phyloP scores from a whole-genome alignment of 179 eudicot genomes.

The Pouteria campechiana region DNA sequence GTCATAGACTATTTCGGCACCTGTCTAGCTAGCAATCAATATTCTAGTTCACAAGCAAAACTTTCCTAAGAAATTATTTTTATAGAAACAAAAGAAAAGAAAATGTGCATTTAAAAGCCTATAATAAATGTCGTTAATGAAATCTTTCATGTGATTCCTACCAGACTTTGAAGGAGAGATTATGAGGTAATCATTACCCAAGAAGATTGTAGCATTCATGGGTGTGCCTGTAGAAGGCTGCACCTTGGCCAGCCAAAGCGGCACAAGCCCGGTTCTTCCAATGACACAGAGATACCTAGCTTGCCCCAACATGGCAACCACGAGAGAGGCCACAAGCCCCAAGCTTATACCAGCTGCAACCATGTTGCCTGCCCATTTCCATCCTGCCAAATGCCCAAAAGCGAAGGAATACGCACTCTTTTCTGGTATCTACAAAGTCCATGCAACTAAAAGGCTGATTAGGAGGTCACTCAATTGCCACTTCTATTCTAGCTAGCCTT shows the following conservation, averaged over 20 bases:
- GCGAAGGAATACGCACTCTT: slow-evolving; percentile 71
- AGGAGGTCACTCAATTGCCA: no score
- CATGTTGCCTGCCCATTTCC: slow-evolving; percentile 82
- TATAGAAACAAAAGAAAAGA: no score
- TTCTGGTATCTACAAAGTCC: slow-evolving; percentile 33
- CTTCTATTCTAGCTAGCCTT: no score
- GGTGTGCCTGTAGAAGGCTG: slow-evolving; percentile 88
- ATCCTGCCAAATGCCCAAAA: slow-evolving; percentile 59
- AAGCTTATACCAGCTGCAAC: slow-evolving; percentile 80
- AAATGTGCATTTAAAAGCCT: no score
- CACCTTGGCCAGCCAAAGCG: slow-evolving; percentile 84
- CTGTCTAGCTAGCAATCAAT: no score
- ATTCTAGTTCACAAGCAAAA: no score
- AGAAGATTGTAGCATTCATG: slow-evolving; percentile 66
- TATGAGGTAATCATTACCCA: slow-evolving; percentile 30
- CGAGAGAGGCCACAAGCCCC: slow-evolving; percentile 70
- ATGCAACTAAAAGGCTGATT: no score
- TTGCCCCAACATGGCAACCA: slow-evolving; percentile 91
- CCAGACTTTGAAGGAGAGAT: not conserved
- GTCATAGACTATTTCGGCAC: no score
- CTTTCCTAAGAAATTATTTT: no score
- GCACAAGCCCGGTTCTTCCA: slow-evolving; percentile 70
- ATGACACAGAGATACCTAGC: slow-evolving; percentile 85
- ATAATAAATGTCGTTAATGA: no score
- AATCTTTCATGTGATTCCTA: not conserved